Evolutionary conservation across 495 filamentous ascomycete species (phyloP).

Genomic region (Trichodelitschia bisporula): DNA sequence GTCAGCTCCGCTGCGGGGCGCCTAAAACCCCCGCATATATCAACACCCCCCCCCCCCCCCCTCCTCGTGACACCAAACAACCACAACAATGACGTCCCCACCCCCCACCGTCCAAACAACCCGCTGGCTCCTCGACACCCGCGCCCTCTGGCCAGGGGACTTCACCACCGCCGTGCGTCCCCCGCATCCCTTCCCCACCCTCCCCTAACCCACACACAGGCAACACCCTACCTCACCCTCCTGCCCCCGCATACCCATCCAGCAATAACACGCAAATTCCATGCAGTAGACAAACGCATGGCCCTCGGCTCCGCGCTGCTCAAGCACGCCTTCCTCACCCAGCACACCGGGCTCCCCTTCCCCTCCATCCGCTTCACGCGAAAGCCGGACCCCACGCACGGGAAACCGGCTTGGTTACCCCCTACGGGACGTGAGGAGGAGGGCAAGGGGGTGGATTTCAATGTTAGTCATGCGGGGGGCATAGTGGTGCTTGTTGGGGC

Average conservation of each 20-base stretch:
- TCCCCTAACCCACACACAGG: constrained; percentile 14
- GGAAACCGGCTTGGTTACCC: constrained; percentile 34
- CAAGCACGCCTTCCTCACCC: constrained; percentile 50
- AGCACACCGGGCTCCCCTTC: constrained; percentile 42
- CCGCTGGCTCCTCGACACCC: constrained; percentile 18
- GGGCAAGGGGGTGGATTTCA: constrained; percentile 38
- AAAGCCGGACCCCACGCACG: constrained; percentile 25
- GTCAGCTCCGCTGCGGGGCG: too few relatives aligned
- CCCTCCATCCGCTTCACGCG: constrained; percentile 31
- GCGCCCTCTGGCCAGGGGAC: constrained; percentile 15
- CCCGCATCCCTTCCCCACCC: neutral
- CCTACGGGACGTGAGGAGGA: constrained; percentile 5
- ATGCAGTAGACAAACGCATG: constrained; percentile 39
- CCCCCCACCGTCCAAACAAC: too few relatives aligned
- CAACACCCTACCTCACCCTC: constrained; percentile 28
- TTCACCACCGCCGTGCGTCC: constrained; percentile 11
- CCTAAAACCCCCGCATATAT: too few relatives aligned
- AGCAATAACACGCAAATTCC: constrained; percentile 29
- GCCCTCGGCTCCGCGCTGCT: constrained; percentile 49
- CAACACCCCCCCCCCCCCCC: too few relatives aligned
- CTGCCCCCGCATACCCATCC: constrained; percentile 25
- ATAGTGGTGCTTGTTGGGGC: constrained; percentile 38
- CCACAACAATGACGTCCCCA: too few relatives aligned
- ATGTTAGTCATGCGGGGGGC: constrained; percentile 70
- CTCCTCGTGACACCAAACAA: too few relatives aligned